A percentile compares a stretch with the other conserved stretches of the same genome.
Conservation (phyloP, 108 stramenopile genomes). For the Nannochloropsis granulata region DNA sequence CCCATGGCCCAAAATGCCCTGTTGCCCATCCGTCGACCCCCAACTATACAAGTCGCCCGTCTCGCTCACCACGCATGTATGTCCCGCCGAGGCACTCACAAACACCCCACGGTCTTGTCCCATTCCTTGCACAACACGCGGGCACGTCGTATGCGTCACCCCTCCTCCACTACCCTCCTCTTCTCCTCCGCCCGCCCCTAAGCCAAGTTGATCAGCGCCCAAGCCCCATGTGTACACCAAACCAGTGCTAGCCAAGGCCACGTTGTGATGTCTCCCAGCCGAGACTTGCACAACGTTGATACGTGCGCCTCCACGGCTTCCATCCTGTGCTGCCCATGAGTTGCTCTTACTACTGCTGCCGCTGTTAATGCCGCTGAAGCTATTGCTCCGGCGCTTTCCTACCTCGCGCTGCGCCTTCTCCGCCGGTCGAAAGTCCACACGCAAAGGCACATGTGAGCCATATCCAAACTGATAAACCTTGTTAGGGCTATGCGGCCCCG, state of each 20-base stretch:
- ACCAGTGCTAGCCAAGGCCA: not conserved
- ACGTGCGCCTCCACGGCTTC: not conserved
- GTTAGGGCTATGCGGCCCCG: constrained; percentile 5
- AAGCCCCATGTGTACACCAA: not conserved
- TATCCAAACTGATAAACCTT: constrained; percentile 31
- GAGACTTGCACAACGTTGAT: not conserved
- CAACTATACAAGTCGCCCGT: constrained; percentile 29
- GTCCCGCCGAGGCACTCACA: constrained; percentile 24
- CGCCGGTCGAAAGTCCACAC: constrained; percentile 14
- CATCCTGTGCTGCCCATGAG: not conserved
- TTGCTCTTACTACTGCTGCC: not conserved
- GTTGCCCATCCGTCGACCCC: constrained; percentile 13
- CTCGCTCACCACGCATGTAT: constrained; percentile 29
- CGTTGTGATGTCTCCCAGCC: not conserved
- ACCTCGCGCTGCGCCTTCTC: not conserved
- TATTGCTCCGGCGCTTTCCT: not conserved
- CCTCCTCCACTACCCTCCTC: not conserved
- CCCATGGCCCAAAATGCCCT: constrained; percentile 23
- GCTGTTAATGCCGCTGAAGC: not conserved
- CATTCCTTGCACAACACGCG: not conserved
- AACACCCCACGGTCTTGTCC: not conserved
- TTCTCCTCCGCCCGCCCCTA: not conserved
- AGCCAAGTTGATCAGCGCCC: not conserved
- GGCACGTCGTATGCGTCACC: not conserved
- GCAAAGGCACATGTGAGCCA: constrained; percentile 15